phyloP scores from a whole-genome alignment of 2,329 filamentous ascomycete genomes.

The Fonsecaea pugnacius region DNA sequence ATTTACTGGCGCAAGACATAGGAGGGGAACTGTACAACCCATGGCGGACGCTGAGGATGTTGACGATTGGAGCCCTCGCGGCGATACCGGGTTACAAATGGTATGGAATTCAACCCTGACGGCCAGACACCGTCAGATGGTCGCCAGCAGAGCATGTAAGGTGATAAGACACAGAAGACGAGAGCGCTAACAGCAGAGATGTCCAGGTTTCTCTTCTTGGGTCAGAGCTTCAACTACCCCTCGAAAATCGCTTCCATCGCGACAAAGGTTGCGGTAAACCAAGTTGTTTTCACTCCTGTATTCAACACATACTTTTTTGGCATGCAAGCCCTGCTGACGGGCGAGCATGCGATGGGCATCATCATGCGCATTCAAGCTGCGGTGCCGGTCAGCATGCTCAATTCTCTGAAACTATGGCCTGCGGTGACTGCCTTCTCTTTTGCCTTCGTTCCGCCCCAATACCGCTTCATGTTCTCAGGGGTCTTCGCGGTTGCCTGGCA shows the following conservation, averaged over 20 bases:
- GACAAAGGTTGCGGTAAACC: conserved; percentile 80
- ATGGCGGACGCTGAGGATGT: conserved; percentile 68
- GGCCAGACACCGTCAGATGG: not conserved
- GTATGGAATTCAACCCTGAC: conserved; percentile 54
- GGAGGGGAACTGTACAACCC: conserved; percentile 65
- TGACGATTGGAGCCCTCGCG: conserved; percentile 73
- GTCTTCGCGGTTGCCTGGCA: conserved; percentile 87
- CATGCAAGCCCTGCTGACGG: conserved; percentile 74
- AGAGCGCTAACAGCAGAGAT: conserved; percentile 14
- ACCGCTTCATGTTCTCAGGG: conserved; percentile 78
- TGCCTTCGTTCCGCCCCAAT: conserved; percentile 78
- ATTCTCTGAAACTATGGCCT: conserved; percentile 87
- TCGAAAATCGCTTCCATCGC: conserved; percentile 72
- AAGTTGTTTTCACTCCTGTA: conserved; percentile 76
- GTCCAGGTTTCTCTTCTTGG: conserved; percentile 76
- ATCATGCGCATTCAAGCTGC: conserved; percentile 73
- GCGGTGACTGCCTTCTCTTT: conserved; percentile 85
- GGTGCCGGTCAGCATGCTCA: conserved; percentile 75
- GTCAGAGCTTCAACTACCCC: conserved; percentile 79
- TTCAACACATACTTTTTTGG: conserved; percentile 86
- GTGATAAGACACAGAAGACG: not conserved
- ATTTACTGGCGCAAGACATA: conserved; percentile 39
- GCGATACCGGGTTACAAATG: conserved; percentile 82
- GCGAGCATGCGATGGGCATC: conserved; percentile 66
- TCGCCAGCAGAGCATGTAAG: not conserved